A percentile compares a stretch with the other conserved stretches of the same genome.
These are phyloP conservation scores for Diplosphaera chodatii DNA, from an alignment of 139 green algal genomes.

Conservation along the genomic window DNA sequence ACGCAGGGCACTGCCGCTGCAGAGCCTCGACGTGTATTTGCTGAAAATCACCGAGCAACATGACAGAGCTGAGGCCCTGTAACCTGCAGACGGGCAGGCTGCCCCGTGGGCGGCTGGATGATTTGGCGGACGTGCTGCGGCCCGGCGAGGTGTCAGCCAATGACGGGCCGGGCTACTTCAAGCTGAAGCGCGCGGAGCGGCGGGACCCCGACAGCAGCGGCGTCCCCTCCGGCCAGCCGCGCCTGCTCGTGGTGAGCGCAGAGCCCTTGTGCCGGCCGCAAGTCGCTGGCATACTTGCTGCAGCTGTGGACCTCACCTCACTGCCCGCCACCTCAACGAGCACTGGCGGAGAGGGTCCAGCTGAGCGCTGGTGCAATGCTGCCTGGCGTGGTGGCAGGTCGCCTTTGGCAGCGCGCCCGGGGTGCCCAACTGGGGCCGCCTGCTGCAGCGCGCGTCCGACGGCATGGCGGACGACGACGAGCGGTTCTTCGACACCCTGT, in stretches of 20 bases:
- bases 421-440: constrained; percentile 88
- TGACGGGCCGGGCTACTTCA: constrained; percentile 67
- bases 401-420: constrained; percentile 89
- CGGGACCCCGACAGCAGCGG: constrained; percentile 12
- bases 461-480: constrained; percentile 4
- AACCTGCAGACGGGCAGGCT: constrained; percentile 4
- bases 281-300: too few species aligned
- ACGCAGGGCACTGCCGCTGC: not conserved
- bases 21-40: too few species aligned
- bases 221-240: not conserved
- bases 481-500: constrained; percentile 72
- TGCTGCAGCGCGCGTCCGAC: constrained; percentile 41
- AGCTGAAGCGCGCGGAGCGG: constrained; percentile 47
- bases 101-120: not conserved
- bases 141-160: constrained; percentile 8
- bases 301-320: too few species aligned
- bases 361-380: too few species aligned
- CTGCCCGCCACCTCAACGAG: too few species aligned
- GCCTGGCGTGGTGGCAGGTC: constrained; percentile 43
- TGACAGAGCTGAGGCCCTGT: too few species aligned
- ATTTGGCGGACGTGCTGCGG: constrained; percentile 13
- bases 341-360: too few species aligned
- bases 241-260: not conserved
- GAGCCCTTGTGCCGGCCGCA: too few species aligned
- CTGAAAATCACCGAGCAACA: too few species aligned